phyloP scores from a whole-genome alignment of 2,329 filamentous ascomycete species.

The Elsinoe batatas region DNA sequence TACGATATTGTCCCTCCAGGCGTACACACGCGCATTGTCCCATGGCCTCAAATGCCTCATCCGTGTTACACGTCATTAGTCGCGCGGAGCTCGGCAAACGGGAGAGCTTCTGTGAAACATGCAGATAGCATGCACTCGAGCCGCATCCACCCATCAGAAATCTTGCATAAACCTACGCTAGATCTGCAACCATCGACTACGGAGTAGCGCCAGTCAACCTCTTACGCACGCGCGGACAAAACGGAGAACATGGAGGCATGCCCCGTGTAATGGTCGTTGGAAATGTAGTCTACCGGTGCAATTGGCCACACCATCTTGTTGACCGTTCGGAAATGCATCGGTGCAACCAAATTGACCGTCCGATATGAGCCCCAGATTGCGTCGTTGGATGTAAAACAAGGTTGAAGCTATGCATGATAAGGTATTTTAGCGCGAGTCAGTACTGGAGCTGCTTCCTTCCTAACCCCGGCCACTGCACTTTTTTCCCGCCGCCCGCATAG shows the following conservation, averaged over 20 bases:
- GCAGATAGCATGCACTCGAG: background rate
- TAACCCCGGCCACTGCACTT: too few species aligned
- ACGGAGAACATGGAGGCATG: background rate
- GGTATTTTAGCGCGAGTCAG: background rate
- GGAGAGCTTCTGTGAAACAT: background rate
- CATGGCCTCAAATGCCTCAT: background rate
- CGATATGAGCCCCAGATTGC: background rate
- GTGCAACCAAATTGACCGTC: background rate
- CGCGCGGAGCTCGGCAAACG: slow-evolving; percentile 1
- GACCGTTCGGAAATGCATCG: background rate
- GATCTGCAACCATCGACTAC: slow-evolving; percentile 5
- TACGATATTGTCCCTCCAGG: background rate
- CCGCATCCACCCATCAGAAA: background rate
- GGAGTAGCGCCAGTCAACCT: slow-evolving; percentile 9
- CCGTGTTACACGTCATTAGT: background rate
- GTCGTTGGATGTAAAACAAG: background rate
- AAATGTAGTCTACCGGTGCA: background rate
- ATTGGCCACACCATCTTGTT: background rate
- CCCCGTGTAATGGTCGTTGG: too few species aligned
- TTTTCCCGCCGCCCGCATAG: slow-evolving; percentile 4
- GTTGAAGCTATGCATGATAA: background rate
- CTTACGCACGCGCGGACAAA: slow-evolving; percentile 5
- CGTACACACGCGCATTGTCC: too few species aligned
- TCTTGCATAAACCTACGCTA: background rate
- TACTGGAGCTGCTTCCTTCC: background rate